Evolutionary conservation across 495 filamentous ascomycete species (phyloP).

Genomic region (Hypoxylon lienhwacheense): DNA sequence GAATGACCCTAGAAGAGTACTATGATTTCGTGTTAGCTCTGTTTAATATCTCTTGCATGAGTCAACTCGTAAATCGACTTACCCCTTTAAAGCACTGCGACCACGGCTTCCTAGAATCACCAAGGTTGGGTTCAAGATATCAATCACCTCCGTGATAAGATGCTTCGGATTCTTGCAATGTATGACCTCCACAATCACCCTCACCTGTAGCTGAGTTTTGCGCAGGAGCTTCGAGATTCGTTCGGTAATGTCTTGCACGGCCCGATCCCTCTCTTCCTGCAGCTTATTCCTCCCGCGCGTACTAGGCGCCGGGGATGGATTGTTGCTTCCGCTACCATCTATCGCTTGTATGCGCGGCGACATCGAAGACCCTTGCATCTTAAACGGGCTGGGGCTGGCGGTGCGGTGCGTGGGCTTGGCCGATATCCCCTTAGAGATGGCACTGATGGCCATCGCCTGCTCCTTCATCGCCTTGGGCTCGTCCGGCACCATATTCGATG

Average conservation of each 20-base stretch:
- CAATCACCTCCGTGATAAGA: conserved; percentile 86
- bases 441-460: conserved; percentile 59
- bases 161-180: conserved; percentile 96
- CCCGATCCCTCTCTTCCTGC: conserved; percentile 76
- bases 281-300: conserved; percentile 53
- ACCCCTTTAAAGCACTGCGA: conserved; percentile 91
- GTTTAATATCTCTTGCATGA: background rate
- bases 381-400: conserved; percentile 36
- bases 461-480: conserved; percentile 70
- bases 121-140: conserved; percentile 86
- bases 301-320: conserved; percentile 48
- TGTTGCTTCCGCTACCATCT: conserved; percentile 29
- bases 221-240: conserved; percentile 79
- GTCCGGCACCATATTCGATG: conserved; percentile 42
- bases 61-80: conserved; percentile 39
- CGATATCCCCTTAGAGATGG: conserved; percentile 44
- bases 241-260: conserved; percentile 74
- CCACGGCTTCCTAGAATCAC: conserved; percentile 91
- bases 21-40: conserved; percentile 16
- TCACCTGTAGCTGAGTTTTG: conserved; percentile 87
- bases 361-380: conserved; percentile 34
- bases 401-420: conserved; percentile 36
- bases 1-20: conserved; percentile 79
- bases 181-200: conserved; percentile 90
- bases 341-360: conserved; percentile 36